phyloP scores from a whole-genome alignment of 2,329 filamentous ascomycete genomes.

The Calonectria leucothoes region DNA sequence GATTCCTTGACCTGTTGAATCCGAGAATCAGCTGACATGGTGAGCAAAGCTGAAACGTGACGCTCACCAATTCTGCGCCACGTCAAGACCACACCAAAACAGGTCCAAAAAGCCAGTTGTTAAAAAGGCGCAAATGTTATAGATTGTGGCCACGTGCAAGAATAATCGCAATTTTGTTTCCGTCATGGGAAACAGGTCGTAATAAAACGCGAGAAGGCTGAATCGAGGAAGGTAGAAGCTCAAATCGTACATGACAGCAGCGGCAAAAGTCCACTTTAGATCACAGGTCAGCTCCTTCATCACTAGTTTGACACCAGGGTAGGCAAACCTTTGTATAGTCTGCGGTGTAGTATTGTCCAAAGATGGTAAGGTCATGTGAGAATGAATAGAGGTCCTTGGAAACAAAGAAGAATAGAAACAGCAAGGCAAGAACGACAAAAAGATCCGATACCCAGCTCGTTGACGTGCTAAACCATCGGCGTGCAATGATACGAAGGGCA shows the following conservation, averaged over 20 bases:
- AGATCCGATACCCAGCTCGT: neutral
- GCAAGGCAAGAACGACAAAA: neutral
- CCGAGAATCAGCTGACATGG: neutral
- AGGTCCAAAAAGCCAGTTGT: neutral
- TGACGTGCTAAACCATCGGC: neutral
- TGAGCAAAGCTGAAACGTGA: neutral
- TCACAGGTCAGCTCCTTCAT: neutral
- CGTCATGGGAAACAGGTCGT: neutral
- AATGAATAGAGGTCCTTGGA: neutral
- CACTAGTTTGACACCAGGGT: too few species aligned
- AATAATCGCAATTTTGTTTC: neutral
- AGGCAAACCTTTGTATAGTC: neutral
- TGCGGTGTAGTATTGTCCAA: neutral
- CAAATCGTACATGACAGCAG: neutral
- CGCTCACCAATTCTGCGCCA: neutral
- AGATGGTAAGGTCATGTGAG: neutral
- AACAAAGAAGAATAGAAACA: neutral
- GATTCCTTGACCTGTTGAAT: neutral
- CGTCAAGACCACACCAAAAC: neutral
- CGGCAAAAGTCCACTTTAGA: neutral
- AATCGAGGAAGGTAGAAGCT: too few species aligned
- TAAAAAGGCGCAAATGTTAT: neutral
- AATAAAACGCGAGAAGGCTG: too few species aligned
- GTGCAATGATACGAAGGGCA: neutral
- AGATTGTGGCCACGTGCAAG: neutral